Base-by-base conservation (phyloP, 805 yeast species). In the Wickerhamiella kazuoi region DNA sequence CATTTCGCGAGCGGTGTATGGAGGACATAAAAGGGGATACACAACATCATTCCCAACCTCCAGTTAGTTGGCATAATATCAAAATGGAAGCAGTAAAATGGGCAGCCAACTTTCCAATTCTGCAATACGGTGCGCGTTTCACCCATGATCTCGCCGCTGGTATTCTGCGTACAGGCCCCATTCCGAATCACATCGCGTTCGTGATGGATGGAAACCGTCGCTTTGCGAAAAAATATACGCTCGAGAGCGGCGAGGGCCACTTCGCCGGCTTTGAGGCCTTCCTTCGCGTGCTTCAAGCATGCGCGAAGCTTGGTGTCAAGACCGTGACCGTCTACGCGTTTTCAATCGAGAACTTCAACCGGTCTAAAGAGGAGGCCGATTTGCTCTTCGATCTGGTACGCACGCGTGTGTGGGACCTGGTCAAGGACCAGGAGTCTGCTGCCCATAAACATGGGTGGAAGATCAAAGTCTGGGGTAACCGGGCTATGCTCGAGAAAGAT, bases 151-250 rank as follows among this genome's bases (percentile, higher is more conserved):
- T 50, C 4, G 38, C 35, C 3, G 37, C 40, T 13, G 18, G 29
- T 13, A 28, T 42, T 11, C 29, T 42, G 7, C 40, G 40, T 32
- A 40, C 41, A 1, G 93, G 93, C 1, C 81, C 81, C 2, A 72
- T 80, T 2, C 98, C 98, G 1, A 67, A 69, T 41, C 98, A 90
- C 59, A 68, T 90, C 32, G 98, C 93, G 0, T 74, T 90, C 52
- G 80, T 93, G 40, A 90, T 90, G 97, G 98, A 90, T 58, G 98
- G 98, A 7, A 90, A 90, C 60, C 69, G 98, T 46, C 68, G 97
- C 39, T 90, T 64, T 59, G 97, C 97, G 2, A 71, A 71, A 43
- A 64, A 65, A 40, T 66, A 69, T 39, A 68, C 74, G 37, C 66
- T 86, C 30, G 82, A 79, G 46, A 59, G 79, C 26, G 76, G 75